Base-by-base conservation (phyloP, 2,329 filamentous ascomycete species). In the Cladosporium sp. region DNA sequence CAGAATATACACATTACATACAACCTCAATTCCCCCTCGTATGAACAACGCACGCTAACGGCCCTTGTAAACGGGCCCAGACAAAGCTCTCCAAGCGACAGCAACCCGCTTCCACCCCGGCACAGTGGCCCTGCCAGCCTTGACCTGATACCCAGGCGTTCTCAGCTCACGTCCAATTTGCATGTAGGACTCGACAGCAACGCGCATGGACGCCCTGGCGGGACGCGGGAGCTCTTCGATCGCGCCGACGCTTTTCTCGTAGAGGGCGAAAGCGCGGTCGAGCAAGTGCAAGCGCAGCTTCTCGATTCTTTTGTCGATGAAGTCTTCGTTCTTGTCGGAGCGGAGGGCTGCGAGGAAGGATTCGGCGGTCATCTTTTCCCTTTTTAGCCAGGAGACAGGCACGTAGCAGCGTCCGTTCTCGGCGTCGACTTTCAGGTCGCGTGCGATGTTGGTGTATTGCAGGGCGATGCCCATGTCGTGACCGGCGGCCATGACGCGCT, bases 371-470 rank as follows among this genome's bases (percentile, higher is more conserved):
- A 86, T 58, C 1, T 74, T 76, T 47, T 76, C 75, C 47, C 82
- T 78, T 34, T 75, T 70, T 1, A 89, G 70, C 85, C 85, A 89
- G 0, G 69, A 68, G 0, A 73, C 71, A 0, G 86, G 86, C 4
- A 89, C 68, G 62, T 90, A 90, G 6, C 88, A 84, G 6, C 86
- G 78, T 1, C 75, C 75, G 30, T 86, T 80, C 12, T 70, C 68
- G 0, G 86, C 83, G 58, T 89, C 86, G 2, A 82, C 80, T 3
- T 71, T 66, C n/a, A 89, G 82, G 60, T 90, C 86, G 18, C 86
- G 81, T 3, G 85, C 83, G 54, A 90, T 88, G 61, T 89, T 90
- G 59, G 88, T 80, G 58, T 85, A 88, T 61, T 90, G 86, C n/a
- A 89, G 70, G 1, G 86, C 85, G 29, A 85, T 77, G 0, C 86